phyloP scores from a whole-genome alignment of 345 rosid species.

The Camelina laxa region DNA sequence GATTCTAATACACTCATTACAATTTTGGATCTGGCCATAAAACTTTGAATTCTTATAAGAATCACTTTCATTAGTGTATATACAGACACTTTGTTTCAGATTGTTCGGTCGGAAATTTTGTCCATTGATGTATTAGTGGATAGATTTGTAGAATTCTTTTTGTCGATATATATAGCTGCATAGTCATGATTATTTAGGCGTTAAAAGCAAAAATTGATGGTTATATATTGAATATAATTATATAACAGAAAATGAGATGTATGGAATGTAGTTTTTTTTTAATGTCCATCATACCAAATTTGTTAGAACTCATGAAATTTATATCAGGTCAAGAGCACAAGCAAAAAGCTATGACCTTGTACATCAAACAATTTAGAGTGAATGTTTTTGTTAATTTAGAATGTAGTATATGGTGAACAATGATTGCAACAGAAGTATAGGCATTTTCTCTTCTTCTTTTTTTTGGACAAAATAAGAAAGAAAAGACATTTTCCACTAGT shows the following conservation, averaged over 20 bases:
- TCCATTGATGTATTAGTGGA: neutral
- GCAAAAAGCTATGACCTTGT: too few relatives aligned
- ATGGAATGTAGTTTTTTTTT: neutral
- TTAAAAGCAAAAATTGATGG: neutral
- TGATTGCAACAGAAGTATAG: neutral
- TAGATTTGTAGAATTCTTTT: neutral
- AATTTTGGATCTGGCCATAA: neutral
- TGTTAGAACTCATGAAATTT: too few relatives aligned
- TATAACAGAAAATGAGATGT: neutral
- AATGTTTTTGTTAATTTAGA: neutral
- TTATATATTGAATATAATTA: neutral
- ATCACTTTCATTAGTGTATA: slow-evolving; percentile 6
- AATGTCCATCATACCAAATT: too few relatives aligned
- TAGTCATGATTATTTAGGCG: neutral
- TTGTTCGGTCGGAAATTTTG: neutral
- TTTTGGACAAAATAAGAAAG: neutral
- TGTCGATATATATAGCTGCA: neutral
- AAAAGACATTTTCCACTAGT: slow-evolving; percentile 31
- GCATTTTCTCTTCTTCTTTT: neutral
- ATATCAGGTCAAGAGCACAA: too few relatives aligned
- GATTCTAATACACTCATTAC: neutral
- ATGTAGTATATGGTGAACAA: neutral
- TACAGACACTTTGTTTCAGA: neutral
- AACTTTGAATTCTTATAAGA: neutral
- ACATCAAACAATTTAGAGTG: neutral